Evolutionary conservation across 768 basidiomycete genomes (phyloP), one percentile per base, ranked within the genome.

Genomic region (Cubamyces sp.): DNA sequence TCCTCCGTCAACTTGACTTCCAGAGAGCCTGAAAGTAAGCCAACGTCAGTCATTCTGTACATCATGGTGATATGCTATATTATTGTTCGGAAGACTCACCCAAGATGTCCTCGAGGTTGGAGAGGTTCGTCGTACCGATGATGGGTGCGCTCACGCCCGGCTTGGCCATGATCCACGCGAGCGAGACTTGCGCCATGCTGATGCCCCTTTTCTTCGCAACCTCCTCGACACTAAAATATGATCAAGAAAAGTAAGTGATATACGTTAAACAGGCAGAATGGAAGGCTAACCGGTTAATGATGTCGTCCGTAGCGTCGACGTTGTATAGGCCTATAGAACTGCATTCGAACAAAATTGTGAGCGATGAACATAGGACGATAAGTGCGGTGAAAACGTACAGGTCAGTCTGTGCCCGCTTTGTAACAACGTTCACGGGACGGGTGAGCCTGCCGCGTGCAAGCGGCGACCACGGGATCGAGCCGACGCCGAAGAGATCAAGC

Each of bases 181-280:
- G 61, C 8, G 25, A 69, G 65, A 77, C 73, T 76, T 43, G 77
- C 68, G 49, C 77, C 66, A 49, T 77, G 70, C 23, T 71, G 30
- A 74, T 74, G 4, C 73, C 73, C n/a, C 74, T 71, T 21, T 74
- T 70, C 64, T 78, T 78, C 26, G 80, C 78, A 54, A 82, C 67
- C 61, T 74, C 69, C 59, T 81, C 77, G 54, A 82, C 69, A 3
- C 72, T 70, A n/a, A n/a, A n/a, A n/a, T n/a, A n/a, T n/a, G n/a
- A n/a, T n/a, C n/a, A n/a, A n/a, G n/a, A n/a, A n/a, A n/a, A n/a
- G n/a, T n/a, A n/a, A n/a, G n/a, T n/a, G n/a, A n/a, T n/a, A n/a
- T n/a, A n/a, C n/a, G n/a, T n/a, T n/a, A n/a, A n/a, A n/a, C n/a
- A n/a, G n/a, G n/a, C n/a, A n/a, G n/a, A n/a, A n/a, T n/a, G n/a